Percentiles rank a stretch among this genome's conserved stretches.
phyloP scores from a whole-genome alignment of 78 protist genomes.

The Isochrysis galbana region DNA sequence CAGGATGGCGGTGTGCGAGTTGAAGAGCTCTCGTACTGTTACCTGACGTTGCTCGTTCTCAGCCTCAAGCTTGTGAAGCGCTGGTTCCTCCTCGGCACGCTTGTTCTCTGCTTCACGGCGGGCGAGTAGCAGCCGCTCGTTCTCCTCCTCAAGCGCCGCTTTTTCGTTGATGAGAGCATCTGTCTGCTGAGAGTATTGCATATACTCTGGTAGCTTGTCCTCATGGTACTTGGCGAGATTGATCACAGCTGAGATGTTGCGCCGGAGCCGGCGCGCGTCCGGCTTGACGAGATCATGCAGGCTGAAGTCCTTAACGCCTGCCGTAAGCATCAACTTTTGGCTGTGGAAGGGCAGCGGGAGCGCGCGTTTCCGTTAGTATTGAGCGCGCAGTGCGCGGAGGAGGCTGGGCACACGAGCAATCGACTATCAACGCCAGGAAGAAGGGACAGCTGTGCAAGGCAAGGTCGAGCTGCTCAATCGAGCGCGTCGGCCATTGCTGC shows the following conservation, averaged over 20 bases:
- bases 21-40: neutral
- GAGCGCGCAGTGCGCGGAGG: too few relatives aligned
- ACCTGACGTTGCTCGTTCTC: neutral
- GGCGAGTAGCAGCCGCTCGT: neutral
- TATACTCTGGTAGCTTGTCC: neutral
- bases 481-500: too few relatives aligned
- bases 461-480: too few relatives aligned
- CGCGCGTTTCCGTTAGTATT: too few relatives aligned
- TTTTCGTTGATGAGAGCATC: neutral
- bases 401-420: too few relatives aligned
- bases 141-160: neutral
- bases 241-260: constrained; percentile 1
- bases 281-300: neutral
- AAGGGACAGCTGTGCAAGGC: too few relatives aligned
- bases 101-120: neutral
- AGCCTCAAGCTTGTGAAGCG: neutral
- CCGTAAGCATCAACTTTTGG: neutral
- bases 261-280: neutral
- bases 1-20: neutral
- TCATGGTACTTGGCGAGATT: neutral
- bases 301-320: neutral
- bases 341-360: too few relatives aligned
- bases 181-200: neutral
- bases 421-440: too few relatives aligned
- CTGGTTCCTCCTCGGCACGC: neutral